Conservation (phyloP, 2,329 filamentous ascomycete species). For the Colletotrichum salicis region DNA sequence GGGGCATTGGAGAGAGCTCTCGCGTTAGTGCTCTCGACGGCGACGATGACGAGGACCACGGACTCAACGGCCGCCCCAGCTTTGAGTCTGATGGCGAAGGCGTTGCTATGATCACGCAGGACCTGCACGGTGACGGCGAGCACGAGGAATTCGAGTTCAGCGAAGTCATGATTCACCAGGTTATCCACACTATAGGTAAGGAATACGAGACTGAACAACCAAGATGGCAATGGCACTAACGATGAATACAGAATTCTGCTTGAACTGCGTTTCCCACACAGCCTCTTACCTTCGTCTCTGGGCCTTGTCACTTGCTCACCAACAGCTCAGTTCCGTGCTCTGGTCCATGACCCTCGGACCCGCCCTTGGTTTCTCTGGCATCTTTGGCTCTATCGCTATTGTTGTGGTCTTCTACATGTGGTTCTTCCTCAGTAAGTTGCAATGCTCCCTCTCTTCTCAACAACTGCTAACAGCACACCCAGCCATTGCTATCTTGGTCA, state of each 20-base stretch:
- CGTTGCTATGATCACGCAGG: slow-evolving; percentile 88
- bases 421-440: slow-evolving; percentile 77
- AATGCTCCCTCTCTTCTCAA: not conserved
- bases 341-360: slow-evolving; percentile 95
- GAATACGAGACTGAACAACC: slow-evolving; percentile 30
- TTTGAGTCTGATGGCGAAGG: slow-evolving; percentile 78
- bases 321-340: slow-evolving; percentile 94
- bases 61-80: slow-evolving; percentile 66
- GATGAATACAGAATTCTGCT: slow-evolving; percentile 81
- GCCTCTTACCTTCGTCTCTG: slow-evolving; percentile 98
- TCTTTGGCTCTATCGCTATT: slow-evolving; percentile 80
- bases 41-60: slow-evolving; percentile 80
- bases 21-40: slow-evolving; percentile 90
- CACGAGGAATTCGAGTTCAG: slow-evolving; percentile 98
- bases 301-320: slow-evolving; percentile 96
- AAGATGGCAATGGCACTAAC: slow-evolving; percentile 42
- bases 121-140: slow-evolving; percentile 78
- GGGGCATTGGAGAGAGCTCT: slow-evolving; percentile 89
- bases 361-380: slow-evolving; percentile 74
- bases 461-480: slow-evolving; percentile 10
- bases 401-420: slow-evolving; percentile 87
- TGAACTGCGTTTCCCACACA: slow-evolving; percentile 99
- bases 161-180: slow-evolving; percentile 98
- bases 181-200: slow-evolving; percentile 98
- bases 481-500: slow-evolving; percentile 75